These are phyloP conservation scores for Colletotrichum eremochloae DNA, from an alignment of 2,329 filamentous ascomycete genomes.

Conservation along the genomic window DNA sequence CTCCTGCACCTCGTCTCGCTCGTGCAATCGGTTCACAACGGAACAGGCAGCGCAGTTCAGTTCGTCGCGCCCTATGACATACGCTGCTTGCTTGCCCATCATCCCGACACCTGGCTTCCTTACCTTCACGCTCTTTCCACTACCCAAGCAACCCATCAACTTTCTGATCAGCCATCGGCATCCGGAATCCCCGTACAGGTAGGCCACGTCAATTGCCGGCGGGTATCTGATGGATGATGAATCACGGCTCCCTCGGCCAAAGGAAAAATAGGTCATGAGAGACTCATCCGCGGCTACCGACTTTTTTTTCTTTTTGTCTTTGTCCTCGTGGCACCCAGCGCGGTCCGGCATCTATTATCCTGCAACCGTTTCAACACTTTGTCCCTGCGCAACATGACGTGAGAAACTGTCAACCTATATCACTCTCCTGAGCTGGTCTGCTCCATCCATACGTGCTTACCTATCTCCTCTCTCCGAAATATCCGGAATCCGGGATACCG, in stretches of 20 bases:
- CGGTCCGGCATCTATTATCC: constrained; percentile 4
- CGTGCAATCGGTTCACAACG: constrained; percentile 18
- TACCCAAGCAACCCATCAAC: too few relatives aligned
- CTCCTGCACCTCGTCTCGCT: constrained; percentile 32
- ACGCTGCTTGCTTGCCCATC: constrained; percentile 8
- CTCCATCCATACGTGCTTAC: not conserved
- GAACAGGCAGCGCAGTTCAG: not conserved
- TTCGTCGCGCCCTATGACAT: constrained; percentile 11
- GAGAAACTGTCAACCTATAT: not conserved
- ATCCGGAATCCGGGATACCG: not conserved
- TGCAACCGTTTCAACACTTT: constrained; percentile 36
- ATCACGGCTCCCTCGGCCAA: constrained; percentile 28
- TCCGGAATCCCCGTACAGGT: constrained; percentile 8
- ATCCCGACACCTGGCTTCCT: not conserved
- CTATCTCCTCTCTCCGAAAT: not conserved
- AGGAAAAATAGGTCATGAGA: constrained; percentile 6
- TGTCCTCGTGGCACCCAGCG: constrained; percentile 3
- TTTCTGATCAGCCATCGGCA: not conserved
- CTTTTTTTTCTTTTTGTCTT: not conserved
- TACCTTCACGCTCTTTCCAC: not conserved
- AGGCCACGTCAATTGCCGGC: not conserved
- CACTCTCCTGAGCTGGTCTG: not conserved
- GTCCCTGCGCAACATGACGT: constrained; percentile 23
- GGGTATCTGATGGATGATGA: constrained; percentile 11
- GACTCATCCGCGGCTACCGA: constrained; percentile 25